These are phyloP conservation scores for Leccinum subspadiceum DNA, from an alignment of 1,284 basidiomycete species.

Conservation along the genomic window DNA sequence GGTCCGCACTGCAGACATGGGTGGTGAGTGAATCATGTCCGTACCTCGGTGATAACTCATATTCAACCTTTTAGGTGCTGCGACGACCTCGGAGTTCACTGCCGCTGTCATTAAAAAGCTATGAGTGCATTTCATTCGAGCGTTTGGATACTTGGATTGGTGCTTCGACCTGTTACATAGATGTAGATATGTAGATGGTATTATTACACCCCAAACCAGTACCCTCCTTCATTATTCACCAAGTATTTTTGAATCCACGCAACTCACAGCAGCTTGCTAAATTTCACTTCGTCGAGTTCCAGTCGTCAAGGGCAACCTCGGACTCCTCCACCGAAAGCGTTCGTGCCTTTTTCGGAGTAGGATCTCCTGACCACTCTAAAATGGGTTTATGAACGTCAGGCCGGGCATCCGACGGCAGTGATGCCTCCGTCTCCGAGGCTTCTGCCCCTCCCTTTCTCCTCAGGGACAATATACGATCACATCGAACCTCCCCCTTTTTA, in stretches of 20 bases:
- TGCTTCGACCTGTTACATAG: conserved; percentile 23
- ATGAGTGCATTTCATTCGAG: conserved; percentile 16
- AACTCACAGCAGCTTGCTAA: conserved; percentile 28
- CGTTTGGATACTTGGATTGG: not conserved
- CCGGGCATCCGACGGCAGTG: not conserved
- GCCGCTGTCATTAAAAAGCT: conserved; percentile 81
- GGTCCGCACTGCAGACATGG: conserved; percentile 94
- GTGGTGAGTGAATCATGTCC: conserved; percentile 58
- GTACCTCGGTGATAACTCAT: not conserved
- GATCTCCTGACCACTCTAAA: not conserved
- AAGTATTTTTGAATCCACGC: not conserved
- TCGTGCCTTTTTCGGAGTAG: conserved; percentile 36
- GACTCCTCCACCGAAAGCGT: conserved; percentile 51
- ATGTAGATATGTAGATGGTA: conserved; percentile 24
- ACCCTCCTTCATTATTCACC: conserved; percentile 19
- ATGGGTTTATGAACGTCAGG: not conserved
- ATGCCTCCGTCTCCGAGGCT: not conserved
- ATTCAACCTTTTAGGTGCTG: conserved; percentile 54
- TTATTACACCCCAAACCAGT: conserved; percentile 13
- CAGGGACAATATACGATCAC: conserved; percentile 57
- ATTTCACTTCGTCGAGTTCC: conserved; percentile 43
- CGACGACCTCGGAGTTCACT: conserved; percentile 92
- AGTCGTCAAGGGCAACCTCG: conserved; percentile 46
- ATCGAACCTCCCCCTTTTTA: conserved; percentile 63
- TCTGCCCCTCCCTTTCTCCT: conserved; percentile 34